A percentile compares a stretch with the other conserved stretches of the same genome.
Evolutionary conservation across 345 rosid species (phyloP).

Genomic region (Physaria fendleri): DNA sequence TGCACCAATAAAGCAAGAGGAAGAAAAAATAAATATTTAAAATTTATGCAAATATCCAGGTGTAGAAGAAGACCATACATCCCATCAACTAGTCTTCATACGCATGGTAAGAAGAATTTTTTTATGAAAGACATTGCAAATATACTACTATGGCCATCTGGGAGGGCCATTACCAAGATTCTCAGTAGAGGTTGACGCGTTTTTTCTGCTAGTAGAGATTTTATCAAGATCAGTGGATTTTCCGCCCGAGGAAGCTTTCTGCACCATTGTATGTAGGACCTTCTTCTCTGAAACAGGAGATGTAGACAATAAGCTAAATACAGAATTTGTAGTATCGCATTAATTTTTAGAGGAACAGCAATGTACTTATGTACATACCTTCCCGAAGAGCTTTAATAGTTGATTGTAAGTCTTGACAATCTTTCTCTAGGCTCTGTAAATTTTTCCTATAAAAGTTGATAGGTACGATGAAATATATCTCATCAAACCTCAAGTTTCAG

Average conservation of each 20-base stretch:
- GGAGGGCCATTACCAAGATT: slow-evolving; percentile 55
- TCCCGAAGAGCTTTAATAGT: slow-evolving; percentile 90
- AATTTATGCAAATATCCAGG: too few relatives aligned
- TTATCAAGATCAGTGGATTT: slow-evolving; percentile 40
- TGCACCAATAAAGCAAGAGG: slow-evolving; percentile 4
- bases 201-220: slow-evolving; percentile 42
- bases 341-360: background rate
- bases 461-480: background rate
- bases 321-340: slow-evolving; percentile 6
- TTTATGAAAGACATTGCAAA: background rate
- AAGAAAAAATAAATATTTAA: background rate
- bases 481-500: background rate
- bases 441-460: slow-evolving; percentile 58
- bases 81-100: too few relatives aligned
- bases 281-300: slow-evolving; percentile 71
- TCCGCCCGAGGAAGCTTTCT: slow-evolving; percentile 58
- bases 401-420: slow-evolving; percentile 76
- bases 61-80: background rate
- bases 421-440: slow-evolving; percentile 75
- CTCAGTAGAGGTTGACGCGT: slow-evolving; percentile 76
- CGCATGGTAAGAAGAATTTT: too few relatives aligned
- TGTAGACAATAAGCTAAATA: slow-evolving; percentile 1
- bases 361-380: slow-evolving; percentile 42
- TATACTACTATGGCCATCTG: background rate
- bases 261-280: slow-evolving; percentile 72